Evolutionary conservation across 164 flowering plant species (phyloP).

Genomic region (Berberis thunbergii): DNA sequence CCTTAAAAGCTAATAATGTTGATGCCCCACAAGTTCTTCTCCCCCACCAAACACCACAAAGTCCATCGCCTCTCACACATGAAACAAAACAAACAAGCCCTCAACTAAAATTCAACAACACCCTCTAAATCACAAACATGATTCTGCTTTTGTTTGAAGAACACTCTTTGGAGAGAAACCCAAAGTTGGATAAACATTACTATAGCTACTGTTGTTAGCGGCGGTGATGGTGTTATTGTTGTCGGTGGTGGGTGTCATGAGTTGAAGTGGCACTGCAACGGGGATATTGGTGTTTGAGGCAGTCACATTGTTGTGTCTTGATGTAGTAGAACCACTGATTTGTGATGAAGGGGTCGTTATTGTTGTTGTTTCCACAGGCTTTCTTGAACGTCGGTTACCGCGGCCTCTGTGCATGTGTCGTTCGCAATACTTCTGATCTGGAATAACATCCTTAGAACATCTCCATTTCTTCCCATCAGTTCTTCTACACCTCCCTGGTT

Average conservation of each 20-base stretch:
- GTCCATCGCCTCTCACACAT: no score
- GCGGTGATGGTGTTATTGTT: constrained; percentile 5
- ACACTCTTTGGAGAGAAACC: constrained; percentile 42
- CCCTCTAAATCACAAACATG: constrained; percentile 4
- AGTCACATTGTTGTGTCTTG: background rate
- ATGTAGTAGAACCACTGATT: background rate
- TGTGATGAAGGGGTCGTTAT: background rate
- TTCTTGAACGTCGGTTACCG: constrained; percentile 56
- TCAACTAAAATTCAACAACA: background rate
- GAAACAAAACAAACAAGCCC: no score
- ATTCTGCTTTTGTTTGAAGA: constrained; percentile 22
- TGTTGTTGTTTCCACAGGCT: constrained; percentile 49
- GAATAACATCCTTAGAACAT: constrained; percentile 33
- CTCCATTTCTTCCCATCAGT: constrained; percentile 59
- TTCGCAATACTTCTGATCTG: constrained; percentile 48
- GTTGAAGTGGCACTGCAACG: constrained; percentile 17
- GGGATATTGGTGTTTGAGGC: constrained; percentile 15
- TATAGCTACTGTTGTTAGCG: background rate
- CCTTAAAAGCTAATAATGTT: no score
- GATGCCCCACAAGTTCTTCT: no score
- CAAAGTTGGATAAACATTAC: constrained; percentile 11
- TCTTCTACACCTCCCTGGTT: constrained; percentile 55
- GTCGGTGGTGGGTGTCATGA: constrained; percentile 9
- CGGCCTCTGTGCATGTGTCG: constrained; percentile 67
- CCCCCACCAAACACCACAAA: no score